These are phyloP conservation scores for Histomonas meleagridis DNA, from an alignment of 208 protist genomes.

Conservation along the genomic window DNA sequence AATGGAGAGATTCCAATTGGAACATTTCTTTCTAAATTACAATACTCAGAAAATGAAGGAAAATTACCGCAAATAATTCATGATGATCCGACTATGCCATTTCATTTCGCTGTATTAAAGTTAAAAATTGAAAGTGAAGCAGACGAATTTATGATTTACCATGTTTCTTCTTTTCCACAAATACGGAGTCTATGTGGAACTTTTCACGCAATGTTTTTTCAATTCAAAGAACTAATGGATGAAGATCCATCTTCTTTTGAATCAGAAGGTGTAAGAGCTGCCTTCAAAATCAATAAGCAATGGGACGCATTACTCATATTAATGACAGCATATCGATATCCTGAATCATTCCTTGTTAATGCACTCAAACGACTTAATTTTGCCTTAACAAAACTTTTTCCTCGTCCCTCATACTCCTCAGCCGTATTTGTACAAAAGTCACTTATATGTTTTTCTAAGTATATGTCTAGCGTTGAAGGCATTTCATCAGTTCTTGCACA, in stretches of 20 bases:
- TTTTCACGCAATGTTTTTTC: background rate
- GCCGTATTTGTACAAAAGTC: background rate
- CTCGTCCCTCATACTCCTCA: background rate
- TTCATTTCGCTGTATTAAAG: conserved; percentile 30
- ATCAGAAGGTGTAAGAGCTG: background rate
- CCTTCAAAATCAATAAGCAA: background rate
- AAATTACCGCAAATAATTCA: background rate
- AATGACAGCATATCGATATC: background rate
- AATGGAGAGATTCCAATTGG: conserved; percentile 32
- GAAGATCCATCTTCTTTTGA: background rate
- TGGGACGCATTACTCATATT: background rate
- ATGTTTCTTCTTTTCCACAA: background rate
- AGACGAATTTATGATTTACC: background rate
- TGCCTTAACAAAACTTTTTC: background rate
- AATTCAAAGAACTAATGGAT: background rate
- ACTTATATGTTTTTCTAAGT: background rate
- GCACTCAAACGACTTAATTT: background rate
- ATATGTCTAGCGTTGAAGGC: background rate
- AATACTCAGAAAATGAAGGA: background rate
- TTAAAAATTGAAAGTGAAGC: background rate
- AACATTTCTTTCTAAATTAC: background rate
- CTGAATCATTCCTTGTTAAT: background rate
- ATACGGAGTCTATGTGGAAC: background rate
- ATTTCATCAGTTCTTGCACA: background rate
- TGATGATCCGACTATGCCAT: background rate